These are phyloP conservation scores for Helminthosporium solani DNA, from an alignment of 2,329 filamentous ascomycete genomes.

Conservation along the genomic window DNA sequence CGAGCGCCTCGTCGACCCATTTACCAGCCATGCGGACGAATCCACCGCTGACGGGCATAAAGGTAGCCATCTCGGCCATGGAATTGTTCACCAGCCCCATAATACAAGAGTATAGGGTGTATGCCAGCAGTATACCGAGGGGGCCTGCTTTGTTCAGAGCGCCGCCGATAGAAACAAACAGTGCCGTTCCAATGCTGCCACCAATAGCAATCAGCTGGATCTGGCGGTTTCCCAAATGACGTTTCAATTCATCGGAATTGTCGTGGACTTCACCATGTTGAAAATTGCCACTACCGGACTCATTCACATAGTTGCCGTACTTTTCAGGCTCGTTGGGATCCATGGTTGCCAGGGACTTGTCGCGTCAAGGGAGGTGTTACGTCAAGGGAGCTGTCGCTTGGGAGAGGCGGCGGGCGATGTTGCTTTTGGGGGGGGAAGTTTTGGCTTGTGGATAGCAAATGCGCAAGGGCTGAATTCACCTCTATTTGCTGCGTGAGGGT, in stretches of 20 bases:
- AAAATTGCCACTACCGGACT: conserved; percentile 23
- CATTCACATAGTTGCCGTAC: conserved; percentile 33
- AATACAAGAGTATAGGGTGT: conserved; percentile 56
- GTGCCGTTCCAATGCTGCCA: conserved; percentile 46
- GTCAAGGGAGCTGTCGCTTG: not conserved
- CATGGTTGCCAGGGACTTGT: conserved; percentile 30
- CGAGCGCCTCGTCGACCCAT: conserved; percentile 66
- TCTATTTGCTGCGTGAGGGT: not conserved
- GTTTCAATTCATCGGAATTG: conserved; percentile 41
- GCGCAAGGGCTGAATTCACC: not conserved
- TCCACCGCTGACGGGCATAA: conserved; percentile 63
- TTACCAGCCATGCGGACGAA: conserved; percentile 65
- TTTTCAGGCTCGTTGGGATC: conserved; percentile 28
- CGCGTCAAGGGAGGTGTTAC: conserved; percentile 9
- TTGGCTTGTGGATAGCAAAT: not conserved
- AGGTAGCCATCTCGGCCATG: conserved; percentile 64
- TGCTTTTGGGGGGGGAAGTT: no score
- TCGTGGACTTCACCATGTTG: conserved; percentile 33
- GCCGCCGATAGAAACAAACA: conserved; percentile 63
- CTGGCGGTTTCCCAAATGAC: conserved; percentile 43
- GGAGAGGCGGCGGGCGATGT: no score
- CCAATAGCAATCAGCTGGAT: conserved; percentile 46
- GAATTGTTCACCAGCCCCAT: conserved; percentile 65
- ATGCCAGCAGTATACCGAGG: conserved; percentile 59
- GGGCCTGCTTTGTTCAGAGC: conserved; percentile 55